Evolutionary conservation across 352 stramenopile genomes (phyloP), one percentile per base, ranked within the genome.

Genomic region (Phytopythium kandeliae): DNA sequence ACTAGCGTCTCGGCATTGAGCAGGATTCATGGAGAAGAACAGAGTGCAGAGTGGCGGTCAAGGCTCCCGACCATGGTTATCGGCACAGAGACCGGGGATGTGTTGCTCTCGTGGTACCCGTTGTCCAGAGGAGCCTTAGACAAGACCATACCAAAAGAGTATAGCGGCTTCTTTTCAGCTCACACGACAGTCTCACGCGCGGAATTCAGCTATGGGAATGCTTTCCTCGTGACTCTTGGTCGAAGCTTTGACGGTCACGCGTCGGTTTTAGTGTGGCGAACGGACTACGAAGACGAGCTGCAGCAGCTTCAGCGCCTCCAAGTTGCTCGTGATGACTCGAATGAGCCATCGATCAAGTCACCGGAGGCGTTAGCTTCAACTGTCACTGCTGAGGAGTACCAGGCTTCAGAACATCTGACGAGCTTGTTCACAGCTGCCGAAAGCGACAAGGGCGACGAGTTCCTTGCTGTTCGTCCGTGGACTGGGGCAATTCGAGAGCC

Each of bases 51-150:
- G 9, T 86, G 67, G 83, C 76, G 42, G 17, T 87, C 66, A 13
- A 54, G 52, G 25, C 60, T 85, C 7, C 85, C 72, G 26, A 89
- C 60, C 9, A 65, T 78, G 36, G 54, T 57, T 9, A 47, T 78
- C 15, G 82, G 60, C 13, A 75, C 71, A 1, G 68, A 85, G 22
- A 54, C 63, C 34, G 86, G 85, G 2, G 48, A 69, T 0, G 35
- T 96, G 1, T 59, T 86, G 24, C 54, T 96, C 0, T 74, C 69
- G 11, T 89, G 78, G 67, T 92, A 92, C 37, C 85, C 85, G 10
- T 64, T 88, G 6, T 53, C 59, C 4, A 65, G 64, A 38, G 70
- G 69, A 15, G 61, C 74, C 16, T 60, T 58, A 19, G 42, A 55
- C 6, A 45, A 41, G 16, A 64, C 65, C 24, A 63, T 82, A 22